Conservation (phyloP, 768 basidiomycete genomes). For the Gymnopilus junonius region DNA sequence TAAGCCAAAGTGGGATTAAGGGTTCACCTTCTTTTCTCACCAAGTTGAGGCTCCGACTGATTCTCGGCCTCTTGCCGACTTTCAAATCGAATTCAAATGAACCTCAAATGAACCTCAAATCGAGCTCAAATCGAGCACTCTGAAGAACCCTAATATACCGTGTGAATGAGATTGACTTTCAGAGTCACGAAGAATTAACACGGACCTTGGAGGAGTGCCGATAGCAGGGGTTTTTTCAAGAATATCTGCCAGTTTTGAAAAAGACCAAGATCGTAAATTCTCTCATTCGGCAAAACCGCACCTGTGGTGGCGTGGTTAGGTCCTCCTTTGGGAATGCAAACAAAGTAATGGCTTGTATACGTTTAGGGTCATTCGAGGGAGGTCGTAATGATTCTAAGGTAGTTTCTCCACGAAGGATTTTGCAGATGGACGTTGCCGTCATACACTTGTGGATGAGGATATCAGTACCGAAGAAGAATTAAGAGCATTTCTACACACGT, state of each 20-base stretch:
- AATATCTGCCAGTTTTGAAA: constrained; percentile 32
- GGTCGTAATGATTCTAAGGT: constrained; percentile 33
- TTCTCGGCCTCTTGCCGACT: too few species aligned
- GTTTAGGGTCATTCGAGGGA: not conserved
- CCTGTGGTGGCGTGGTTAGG: constrained; percentile 10
- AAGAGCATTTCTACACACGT: constrained; percentile 13
- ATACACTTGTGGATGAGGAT: constrained; percentile 27
- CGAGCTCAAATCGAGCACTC: too few species aligned
- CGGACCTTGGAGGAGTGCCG: constrained; percentile 14
- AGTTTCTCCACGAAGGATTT: constrained; percentile 38
- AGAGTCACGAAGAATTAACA: not conserved
- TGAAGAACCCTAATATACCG: too few species aligned
- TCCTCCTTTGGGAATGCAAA: constrained; percentile 28
- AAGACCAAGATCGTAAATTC: constrained; percentile 43
- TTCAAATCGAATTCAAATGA: too few species aligned
- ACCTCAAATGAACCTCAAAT: too few species aligned
- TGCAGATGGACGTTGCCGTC: constrained; percentile 28
- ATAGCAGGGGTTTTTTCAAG: constrained; percentile 24
- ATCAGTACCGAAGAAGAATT: not conserved
- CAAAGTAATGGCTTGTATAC: constrained; percentile 11
- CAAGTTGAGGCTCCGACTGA: too few species aligned
- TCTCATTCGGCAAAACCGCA: constrained; percentile 29
- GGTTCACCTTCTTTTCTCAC: too few species aligned
- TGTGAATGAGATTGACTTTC: not conserved
- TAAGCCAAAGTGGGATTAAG: too few species aligned